A percentile compares a stretch with the other conserved stretches of the same genome.
Conservation (phyloP, 345 rosid genomes). For the Adansonia digitata region DNA sequence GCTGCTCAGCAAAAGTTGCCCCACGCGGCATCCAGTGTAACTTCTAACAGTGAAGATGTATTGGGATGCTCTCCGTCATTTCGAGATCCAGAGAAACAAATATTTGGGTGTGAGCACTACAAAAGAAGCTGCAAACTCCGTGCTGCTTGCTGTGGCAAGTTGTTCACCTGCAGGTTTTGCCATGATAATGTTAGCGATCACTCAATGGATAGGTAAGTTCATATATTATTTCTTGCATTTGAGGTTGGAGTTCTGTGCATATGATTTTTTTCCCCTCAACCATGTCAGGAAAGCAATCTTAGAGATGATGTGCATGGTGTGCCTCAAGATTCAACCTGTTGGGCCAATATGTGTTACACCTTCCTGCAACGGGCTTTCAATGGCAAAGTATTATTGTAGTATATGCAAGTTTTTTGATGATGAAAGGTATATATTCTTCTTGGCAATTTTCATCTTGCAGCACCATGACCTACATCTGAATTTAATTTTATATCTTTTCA, state of each 20-base stretch:
- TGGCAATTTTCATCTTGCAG: background rate
- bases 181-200: constrained; percentile 73
- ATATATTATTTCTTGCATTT: background rate
- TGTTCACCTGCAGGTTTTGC: constrained; percentile 63
- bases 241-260: constrained; percentile 10
- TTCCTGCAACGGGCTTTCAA: constrained; percentile 43
- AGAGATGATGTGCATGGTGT: constrained; percentile 76
- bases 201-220: constrained; percentile 55
- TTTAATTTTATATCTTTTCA: background rate
- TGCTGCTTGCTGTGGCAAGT: constrained; percentile 68
- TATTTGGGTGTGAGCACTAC: constrained; percentile 64
- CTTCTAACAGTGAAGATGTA: constrained; percentile 35
- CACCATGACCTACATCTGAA: background rate
- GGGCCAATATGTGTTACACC: constrained; percentile 47
- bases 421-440: constrained; percentile 50
- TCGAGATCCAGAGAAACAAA: constrained; percentile 43
- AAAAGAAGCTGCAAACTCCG: constrained; percentile 64
- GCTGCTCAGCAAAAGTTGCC: constrained; percentile 62
- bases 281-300: constrained; percentile 51
- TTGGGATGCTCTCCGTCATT: constrained; percentile 41
- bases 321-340: constrained; percentile 52
- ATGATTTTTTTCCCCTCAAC: constrained; percentile 12
- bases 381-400: constrained; percentile 70
- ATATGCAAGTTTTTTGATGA: constrained; percentile 95
- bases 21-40: constrained; percentile 29